Percentiles rank a stretch among this genome's conserved stretches.
These are phyloP conservation scores for Cercophora scortea DNA, from an alignment of 495 filamentous ascomycete genomes.

Conservation along the genomic window DNA sequence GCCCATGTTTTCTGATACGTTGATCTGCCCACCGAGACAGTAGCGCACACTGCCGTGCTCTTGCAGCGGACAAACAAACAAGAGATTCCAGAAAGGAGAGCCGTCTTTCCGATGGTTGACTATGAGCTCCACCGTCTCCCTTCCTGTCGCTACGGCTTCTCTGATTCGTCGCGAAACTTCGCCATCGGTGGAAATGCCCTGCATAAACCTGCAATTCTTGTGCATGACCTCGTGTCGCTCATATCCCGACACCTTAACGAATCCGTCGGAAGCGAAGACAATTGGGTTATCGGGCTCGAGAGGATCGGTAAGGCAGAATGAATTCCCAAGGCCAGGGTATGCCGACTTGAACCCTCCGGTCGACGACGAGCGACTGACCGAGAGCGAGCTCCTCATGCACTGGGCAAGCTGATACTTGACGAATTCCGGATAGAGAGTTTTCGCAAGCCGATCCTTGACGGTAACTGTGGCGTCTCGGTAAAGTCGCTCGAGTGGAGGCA, in stretches of 20 bases:
- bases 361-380: neutral
- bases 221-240: conserved; percentile 36
- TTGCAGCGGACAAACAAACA: conserved; percentile 44
- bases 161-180: conserved; percentile 31
- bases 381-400: conserved; percentile 17
- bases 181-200: conserved; percentile 39
- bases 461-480: conserved; percentile 35
- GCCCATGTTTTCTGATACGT: conserved; percentile 46
- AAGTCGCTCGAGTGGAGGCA: conserved; percentile 37
- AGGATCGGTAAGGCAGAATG: conserved; percentile 27
- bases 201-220: conserved; percentile 45
- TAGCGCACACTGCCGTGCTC: conserved; percentile 34
- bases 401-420: conserved; percentile 30
- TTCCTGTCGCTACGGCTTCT: conserved; percentile 28
- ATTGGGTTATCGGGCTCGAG: conserved; percentile 39
- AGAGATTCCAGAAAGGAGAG: conserved; percentile 48
- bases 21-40: conserved; percentile 50
- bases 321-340: conserved; percentile 28
- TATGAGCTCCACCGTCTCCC: conserved; percentile 44
- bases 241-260: conserved; percentile 42
- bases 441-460: conserved; percentile 35
- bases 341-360: conserved; percentile 9
- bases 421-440: conserved; percentile 42
- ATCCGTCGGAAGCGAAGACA: conserved; percentile 43
- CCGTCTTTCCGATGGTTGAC: conserved; percentile 47